phyloP scores from a whole-genome alignment of 2,329 filamentous ascomycete genomes.

The Saccharata proteae region DNA sequence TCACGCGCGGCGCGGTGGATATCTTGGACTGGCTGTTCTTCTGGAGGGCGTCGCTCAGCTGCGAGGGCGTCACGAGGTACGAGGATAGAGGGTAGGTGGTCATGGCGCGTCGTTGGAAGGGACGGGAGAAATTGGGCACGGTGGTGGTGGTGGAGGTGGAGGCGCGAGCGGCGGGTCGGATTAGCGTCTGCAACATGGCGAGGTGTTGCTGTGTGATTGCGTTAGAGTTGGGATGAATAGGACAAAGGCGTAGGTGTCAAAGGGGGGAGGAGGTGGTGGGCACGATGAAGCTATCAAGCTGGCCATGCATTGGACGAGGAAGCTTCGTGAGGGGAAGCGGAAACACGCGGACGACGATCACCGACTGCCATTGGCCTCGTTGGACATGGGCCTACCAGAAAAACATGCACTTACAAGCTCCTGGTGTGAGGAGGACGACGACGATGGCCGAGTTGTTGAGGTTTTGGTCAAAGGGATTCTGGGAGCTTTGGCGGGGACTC shows the following conservation, averaged over 20 bases:
- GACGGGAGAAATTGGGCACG: no score
- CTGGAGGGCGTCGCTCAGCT: constrained; percentile 70
- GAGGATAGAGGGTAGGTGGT: constrained; percentile 47
- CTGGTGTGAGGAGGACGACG: no score
- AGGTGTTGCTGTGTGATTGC: constrained; percentile 6
- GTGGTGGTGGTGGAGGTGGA: constrained; percentile 6
- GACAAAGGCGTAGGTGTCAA: neutral
- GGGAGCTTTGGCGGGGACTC: no score
- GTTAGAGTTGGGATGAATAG: neutral
- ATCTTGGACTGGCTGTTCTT: constrained; percentile 70
- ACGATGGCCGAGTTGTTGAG: no score
- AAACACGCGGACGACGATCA: no score
- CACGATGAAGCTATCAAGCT: neutral
- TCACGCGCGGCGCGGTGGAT: constrained; percentile 68
- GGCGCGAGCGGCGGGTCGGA: neutral
- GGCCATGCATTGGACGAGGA: no score
- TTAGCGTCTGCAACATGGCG: constrained; percentile 1
- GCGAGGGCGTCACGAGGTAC: constrained; percentile 75
- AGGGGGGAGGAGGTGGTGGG: neutral
- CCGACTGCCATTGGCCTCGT: no score
- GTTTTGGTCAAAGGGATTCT: no score
- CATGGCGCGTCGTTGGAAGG: constrained; percentile 18
- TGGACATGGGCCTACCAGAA: no score
- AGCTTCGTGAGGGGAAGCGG: no score
- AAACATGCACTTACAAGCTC: no score